Evolutionary conservation across 257 asterid species (phyloP).

Genomic region (Rehmannia glutinosa): DNA sequence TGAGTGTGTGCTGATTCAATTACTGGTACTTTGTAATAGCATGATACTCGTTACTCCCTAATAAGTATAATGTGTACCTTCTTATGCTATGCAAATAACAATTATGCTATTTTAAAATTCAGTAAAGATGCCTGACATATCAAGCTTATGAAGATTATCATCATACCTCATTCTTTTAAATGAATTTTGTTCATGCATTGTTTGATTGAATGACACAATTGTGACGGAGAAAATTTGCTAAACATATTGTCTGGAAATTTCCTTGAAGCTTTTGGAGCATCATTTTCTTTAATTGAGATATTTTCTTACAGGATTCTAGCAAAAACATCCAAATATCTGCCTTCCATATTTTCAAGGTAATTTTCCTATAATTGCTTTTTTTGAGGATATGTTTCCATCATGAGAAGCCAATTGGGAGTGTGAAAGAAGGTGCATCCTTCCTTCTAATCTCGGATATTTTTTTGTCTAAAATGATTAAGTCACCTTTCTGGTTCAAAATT

Average conservation of each 20-base stretch:
- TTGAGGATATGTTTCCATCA: conserved; percentile 5
- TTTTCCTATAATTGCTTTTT: not conserved
- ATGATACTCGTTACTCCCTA: no score
- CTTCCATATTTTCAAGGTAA: conserved; percentile 97
- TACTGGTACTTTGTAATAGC: no score
- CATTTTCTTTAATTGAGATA: conserved; percentile 11
- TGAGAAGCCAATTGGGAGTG: conserved; percentile 3
- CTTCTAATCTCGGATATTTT: not conserved
- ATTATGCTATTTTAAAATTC: not conserved
- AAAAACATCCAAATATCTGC: conserved; percentile 91
- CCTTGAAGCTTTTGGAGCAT: not conserved
- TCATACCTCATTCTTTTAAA: not conserved
- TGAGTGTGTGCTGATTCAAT: no score
- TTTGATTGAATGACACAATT: not conserved
- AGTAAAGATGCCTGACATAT: not conserved
- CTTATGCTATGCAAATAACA: no score
- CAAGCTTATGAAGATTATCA: conserved; percentile 7
- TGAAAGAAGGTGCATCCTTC: conserved; percentile 6
- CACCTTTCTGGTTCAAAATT: not conserved
- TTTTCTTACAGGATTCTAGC: conserved; percentile 79
- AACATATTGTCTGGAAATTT: not conserved
- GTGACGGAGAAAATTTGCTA: conserved; percentile 8
- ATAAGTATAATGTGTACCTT: no score
- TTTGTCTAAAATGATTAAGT: not conserved
- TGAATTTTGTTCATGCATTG: conserved; percentile 9